Base-by-base conservation (phyloP, 2,329 filamentous ascomycete genomes). In the Septoria linicola region DNA sequence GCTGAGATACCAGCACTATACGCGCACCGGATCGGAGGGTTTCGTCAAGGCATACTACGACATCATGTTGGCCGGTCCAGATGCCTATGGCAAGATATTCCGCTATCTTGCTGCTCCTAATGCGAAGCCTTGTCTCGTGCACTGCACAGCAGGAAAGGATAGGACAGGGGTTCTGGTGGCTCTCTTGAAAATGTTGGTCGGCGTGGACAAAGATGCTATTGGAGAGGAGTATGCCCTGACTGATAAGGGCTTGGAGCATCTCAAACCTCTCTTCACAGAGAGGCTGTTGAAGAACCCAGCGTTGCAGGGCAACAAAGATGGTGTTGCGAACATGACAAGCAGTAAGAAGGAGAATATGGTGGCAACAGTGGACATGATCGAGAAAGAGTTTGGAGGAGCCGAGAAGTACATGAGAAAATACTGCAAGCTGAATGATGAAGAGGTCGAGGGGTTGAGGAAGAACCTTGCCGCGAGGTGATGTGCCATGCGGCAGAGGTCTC, bases 91-190 rank as follows among this genome's bases (percentile, higher is more conserved):
- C n/a, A 73, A 73, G 1, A 85, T 89, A 53, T 73, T 89, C 32
- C 65, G 69, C 13, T 80, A 88, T 59, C 71, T 89, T 67, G 79
- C 62, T 57, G 51, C 69, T 42, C 63, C 68, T 19, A 59, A 70
- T 8, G 65, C 72, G 36, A 60, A 70, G 45, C 81, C 83, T 6
- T 69, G 85, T 8, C 72, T 89, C 5, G 72, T 89, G 6, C 86
- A 91, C 64, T 90, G 87, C 68, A 87, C 85, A 0, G 85, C 84
- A 0, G 87, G 87, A 10, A 91, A 91, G 69, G 87, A 91, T 66
- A 77, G 87, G 36, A 90, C 87, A 0, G 87, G 87, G 2, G 77
- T 90, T 3, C 70, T 89, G 37, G 80, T 81, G 41, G 87, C 84
- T 2, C 61, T 91, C 34, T 66, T 90, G 7, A 73, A 89, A 32